These are phyloP conservation scores for Podila verticillata DNA, from an alignment of 192 early-diverging fungal genomes.

Conservation along the genomic window DNA sequence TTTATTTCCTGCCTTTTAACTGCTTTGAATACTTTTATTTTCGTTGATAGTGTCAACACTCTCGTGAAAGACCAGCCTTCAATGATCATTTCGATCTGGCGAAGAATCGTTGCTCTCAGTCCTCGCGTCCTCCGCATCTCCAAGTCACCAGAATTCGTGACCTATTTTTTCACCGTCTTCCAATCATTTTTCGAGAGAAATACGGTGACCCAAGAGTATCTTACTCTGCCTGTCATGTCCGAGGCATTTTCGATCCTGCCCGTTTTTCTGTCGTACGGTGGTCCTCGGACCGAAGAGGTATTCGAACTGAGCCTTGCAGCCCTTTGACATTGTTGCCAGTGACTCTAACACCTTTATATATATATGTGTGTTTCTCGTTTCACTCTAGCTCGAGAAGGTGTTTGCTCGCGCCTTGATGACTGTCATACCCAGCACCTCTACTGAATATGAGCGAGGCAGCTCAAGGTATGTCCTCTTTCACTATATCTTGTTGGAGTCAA, in stretches of 20 bases:
- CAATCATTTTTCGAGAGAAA: slow-evolving; percentile 48
- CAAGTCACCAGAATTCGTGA: slow-evolving; percentile 32
- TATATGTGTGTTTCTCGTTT: background rate
- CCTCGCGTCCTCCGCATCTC: slow-evolving; percentile 49
- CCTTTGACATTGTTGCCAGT: background rate
- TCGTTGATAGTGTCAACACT: slow-evolving; percentile 19
- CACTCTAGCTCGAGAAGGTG: slow-evolving; percentile 25
- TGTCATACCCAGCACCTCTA: slow-evolving; percentile 48
- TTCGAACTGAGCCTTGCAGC: background rate
- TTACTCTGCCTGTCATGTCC: slow-evolving; percentile 50
- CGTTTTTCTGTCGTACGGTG: slow-evolving; percentile 49
- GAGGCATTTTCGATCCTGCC: slow-evolving; percentile 61
- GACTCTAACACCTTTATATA: background rate
- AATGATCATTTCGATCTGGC: slow-evolving; percentile 57
- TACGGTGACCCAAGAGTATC: slow-evolving; percentile 20
- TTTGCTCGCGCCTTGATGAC: slow-evolving; percentile 55
- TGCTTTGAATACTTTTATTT: background rate
- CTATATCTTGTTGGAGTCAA: slow-evolving; percentile 3
- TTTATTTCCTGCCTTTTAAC: background rate
- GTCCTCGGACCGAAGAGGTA: slow-evolving; percentile 34
- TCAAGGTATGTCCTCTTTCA: slow-evolving; percentile 23
- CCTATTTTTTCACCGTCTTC: slow-evolving; percentile 52
- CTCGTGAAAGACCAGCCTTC: slow-evolving; percentile 24
- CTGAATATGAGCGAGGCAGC: slow-evolving; percentile 42
- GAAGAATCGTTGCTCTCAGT: slow-evolving; percentile 57